phyloP scores from a whole-genome alignment of 2,329 filamentous ascomycete genomes.

The Penicillium sp. region DNA sequence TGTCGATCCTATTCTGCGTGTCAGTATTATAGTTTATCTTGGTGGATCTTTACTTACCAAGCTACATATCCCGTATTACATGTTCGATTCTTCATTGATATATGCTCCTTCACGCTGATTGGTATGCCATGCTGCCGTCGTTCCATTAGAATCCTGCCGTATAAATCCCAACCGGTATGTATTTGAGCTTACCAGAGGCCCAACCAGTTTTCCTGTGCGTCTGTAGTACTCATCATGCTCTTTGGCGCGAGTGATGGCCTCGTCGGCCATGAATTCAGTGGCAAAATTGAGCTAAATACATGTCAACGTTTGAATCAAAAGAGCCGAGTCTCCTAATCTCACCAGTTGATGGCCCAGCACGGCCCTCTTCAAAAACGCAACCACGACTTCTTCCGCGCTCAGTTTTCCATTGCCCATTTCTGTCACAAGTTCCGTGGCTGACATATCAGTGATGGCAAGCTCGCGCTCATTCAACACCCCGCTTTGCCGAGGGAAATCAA shows the following conservation, averaged over 20 bases:
- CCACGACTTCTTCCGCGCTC: constrained; percentile 33
- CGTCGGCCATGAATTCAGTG: constrained; percentile 39
- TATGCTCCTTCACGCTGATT: constrained; percentile 60
- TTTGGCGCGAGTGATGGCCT: constrained; percentile 34
- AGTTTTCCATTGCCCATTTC: constrained; percentile 29
- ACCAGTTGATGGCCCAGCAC: constrained; percentile 37
- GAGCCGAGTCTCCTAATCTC: neutral
- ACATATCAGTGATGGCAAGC: constrained; percentile 52
- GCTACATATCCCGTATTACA: constrained; percentile 39
- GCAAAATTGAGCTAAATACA: constrained; percentile 35
- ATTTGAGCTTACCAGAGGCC: constrained; percentile 39
- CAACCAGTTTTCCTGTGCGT: constrained; percentile 45
- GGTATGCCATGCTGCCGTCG: constrained; percentile 50
- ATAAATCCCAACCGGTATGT: neutral
- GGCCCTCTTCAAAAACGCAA: constrained; percentile 35
- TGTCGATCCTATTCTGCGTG: constrained; percentile 30
- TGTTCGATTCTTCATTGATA: constrained; percentile 53
- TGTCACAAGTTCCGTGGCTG: constrained; percentile 29
- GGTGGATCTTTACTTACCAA: constrained; percentile 22
- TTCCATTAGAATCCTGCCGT: neutral
- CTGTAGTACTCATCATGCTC: constrained; percentile 33
- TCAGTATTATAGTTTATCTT: neutral
- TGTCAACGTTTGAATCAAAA: neutral
- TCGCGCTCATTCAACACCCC: constrained; percentile 51
- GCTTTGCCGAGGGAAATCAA: constrained; percentile 39